phyloP scores from a whole-genome alignment of 2,329 filamentous ascomycete species.

The Hymenoscyphus scutula region DNA sequence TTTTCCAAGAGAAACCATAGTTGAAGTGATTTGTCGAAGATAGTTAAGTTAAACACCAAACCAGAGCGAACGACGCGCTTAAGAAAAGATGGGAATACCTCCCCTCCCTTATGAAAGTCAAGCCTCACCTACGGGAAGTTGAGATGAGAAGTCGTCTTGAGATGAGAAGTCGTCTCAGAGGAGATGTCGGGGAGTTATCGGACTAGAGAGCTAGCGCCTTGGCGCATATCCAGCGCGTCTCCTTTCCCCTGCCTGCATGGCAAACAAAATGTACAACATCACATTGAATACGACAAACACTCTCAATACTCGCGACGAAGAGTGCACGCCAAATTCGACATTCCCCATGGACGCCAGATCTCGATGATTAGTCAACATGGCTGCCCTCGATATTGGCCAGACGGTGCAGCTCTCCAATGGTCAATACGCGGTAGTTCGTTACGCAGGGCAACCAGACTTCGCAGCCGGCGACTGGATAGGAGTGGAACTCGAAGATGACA shows the following conservation, averaged over 20 bases:
- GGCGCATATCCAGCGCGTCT: background rate
- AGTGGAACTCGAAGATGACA: constrained; percentile 77
- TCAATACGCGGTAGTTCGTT: constrained; percentile 74
- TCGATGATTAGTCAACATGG: constrained; percentile 43
- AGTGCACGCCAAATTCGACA: background rate
- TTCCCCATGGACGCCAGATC: background rate
- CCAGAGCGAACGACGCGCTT: no score
- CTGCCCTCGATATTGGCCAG: constrained; percentile 50
- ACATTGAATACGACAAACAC: background rate
- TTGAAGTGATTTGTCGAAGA: no score
- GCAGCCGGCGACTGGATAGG: constrained; percentile 84
- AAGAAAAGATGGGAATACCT: no score
- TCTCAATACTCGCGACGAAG: background rate
- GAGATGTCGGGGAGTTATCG: background rate
- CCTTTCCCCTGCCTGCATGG: background rate
- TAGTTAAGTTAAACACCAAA: no score
- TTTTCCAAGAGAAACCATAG: no score
- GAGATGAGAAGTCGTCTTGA: no score
- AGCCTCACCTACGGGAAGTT: no score
- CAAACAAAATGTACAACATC: constrained; percentile 4
- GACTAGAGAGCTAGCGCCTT: background rate
- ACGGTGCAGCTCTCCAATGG: constrained; percentile 72
- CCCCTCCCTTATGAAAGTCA: no score
- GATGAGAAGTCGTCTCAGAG: no score
- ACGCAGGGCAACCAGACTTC: constrained; percentile 76